These are phyloP conservation scores for Calonectria montana DNA, from an alignment of 2,329 filamentous ascomycete genomes.

Conservation along the genomic window DNA sequence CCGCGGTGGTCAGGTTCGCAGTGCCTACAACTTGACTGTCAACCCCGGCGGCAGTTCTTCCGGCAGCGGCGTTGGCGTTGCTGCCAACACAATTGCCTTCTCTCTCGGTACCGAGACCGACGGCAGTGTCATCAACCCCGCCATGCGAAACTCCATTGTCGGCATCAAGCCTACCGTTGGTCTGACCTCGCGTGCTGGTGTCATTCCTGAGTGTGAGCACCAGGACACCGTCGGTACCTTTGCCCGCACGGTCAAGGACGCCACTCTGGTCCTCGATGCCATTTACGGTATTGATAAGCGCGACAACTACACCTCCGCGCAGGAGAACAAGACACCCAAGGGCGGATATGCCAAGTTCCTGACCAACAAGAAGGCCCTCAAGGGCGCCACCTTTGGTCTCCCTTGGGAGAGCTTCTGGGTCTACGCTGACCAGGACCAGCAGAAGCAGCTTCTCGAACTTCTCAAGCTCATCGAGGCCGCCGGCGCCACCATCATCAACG, in stretches of 20 bases:
- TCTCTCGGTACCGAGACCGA: conserved; percentile 81
- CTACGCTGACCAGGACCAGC: conserved; percentile 67
- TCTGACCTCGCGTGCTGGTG: conserved; percentile 71
- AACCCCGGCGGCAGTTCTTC: conserved; percentile 77
- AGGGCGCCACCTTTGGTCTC: conserved; percentile 74
- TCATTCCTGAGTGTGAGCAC: conserved; percentile 74
- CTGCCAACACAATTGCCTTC: conserved; percentile 71
- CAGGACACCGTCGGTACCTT: conserved; percentile 78
- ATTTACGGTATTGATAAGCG: conserved; percentile 73
- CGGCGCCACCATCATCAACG: conserved; percentile 76
- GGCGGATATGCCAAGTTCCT: conserved; percentile 70
- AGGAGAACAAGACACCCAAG: conserved; percentile 63
- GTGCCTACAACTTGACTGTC: conserved; percentile 75
- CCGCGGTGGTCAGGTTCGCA: conserved; percentile 72
- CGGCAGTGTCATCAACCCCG: conserved; percentile 77
- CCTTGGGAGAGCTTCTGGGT: conserved; percentile 80
- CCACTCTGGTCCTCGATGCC: conserved; percentile 72
- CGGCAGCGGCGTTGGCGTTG: conserved; percentile 73
- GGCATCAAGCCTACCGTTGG: conserved; percentile 83
- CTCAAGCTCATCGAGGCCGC: conserved; percentile 66
- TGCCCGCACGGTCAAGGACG: conserved; percentile 76
- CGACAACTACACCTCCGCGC: conserved; percentile 74
- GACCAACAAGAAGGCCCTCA: conserved; percentile 62
- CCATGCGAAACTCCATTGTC: conserved; percentile 75
- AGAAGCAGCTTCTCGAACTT: conserved; percentile 57